phyloP scores from a whole-genome alignment of 192 early-diverging fungal species.

The Backusella circina region DNA sequence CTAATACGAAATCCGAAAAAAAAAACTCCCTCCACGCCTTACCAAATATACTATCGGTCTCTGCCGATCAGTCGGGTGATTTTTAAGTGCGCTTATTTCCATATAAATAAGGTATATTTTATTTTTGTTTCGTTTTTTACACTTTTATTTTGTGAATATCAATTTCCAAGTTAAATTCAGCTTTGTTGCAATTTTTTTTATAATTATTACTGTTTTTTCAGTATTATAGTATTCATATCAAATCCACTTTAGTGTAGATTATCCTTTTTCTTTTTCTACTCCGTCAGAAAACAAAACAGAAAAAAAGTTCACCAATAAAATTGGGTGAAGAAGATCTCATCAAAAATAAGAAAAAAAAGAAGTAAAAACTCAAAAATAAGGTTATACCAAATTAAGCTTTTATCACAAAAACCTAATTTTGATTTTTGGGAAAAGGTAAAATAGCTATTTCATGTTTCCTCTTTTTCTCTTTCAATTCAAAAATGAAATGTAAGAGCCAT shows the following conservation, averaged over 20 bases:
- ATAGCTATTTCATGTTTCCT: neutral
- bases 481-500: neutral
- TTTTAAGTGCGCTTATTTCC: neutral
- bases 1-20: neutral
- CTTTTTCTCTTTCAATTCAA: neutral
- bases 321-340: neutral
- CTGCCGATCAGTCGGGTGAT: neutral
- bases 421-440: neutral
- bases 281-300: neutral
- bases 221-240: neutral
- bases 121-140: too few species aligned
- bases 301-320: neutral
- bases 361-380: neutral
- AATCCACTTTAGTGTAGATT: neutral
- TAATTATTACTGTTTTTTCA: neutral
- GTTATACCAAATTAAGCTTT: slow-evolving; percentile 1
- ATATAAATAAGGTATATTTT: neutral
- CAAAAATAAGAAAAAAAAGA: neutral
- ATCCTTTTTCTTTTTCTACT: neutral
- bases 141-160: too few species aligned
- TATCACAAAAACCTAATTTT: neutral
- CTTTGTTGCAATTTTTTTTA: neutral
- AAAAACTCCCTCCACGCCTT: neutral
- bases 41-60: neutral
- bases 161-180: too few species aligned